Conservation (phyloP, 2,329 filamentous ascomycete species). For the Amesomyces nigricolor region DNA sequence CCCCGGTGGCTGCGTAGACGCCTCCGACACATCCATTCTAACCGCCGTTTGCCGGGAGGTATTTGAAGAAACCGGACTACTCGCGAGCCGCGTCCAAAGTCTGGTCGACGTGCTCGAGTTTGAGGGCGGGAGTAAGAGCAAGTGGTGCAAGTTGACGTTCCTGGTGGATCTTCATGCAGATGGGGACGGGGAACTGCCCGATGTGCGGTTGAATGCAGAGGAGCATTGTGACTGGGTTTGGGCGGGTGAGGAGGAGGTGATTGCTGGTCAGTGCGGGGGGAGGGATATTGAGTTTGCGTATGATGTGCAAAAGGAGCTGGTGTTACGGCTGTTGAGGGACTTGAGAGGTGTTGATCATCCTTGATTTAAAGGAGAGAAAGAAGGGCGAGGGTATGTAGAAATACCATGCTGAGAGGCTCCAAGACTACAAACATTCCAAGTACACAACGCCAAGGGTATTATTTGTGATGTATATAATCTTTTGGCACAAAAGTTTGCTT, state of each 20-base stretch:
- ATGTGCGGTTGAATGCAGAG: slow-evolving; percentile 10
- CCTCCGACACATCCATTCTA: slow-evolving; percentile 11
- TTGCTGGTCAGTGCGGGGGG: slow-evolving; percentile 1
- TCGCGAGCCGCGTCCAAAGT: background rate
- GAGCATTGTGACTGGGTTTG: slow-evolving; percentile 23
- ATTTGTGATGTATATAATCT: too few species aligned
- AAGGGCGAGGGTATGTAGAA: too few species aligned
- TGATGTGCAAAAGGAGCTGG: slow-evolving; percentile 6
- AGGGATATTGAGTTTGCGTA: slow-evolving; percentile 21
- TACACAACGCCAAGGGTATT: too few species aligned
- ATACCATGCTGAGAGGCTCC: too few species aligned
- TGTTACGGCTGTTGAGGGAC: slow-evolving; percentile 12
- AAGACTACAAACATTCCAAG: too few species aligned
- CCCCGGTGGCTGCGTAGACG: slow-evolving; percentile 21
- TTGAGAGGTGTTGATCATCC: too few species aligned
- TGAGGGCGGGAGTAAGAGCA: background rate
- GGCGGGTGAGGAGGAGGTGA: slow-evolving; percentile 13
- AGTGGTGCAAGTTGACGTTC: slow-evolving; percentile 21
- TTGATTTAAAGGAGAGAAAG: too few species aligned
- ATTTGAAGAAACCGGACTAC: slow-evolving; percentile 21
- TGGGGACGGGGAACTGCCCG: background rate
- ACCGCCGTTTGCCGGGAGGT: slow-evolving; percentile 19
- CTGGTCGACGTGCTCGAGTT: slow-evolving; percentile 14
- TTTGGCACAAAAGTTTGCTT: too few species aligned
- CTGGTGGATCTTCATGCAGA: slow-evolving; percentile 6